These are phyloP conservation scores for Cyberlindnera mycetangii DNA, from an alignment of 805 yeast genomes.

Conservation along the genomic window DNA sequence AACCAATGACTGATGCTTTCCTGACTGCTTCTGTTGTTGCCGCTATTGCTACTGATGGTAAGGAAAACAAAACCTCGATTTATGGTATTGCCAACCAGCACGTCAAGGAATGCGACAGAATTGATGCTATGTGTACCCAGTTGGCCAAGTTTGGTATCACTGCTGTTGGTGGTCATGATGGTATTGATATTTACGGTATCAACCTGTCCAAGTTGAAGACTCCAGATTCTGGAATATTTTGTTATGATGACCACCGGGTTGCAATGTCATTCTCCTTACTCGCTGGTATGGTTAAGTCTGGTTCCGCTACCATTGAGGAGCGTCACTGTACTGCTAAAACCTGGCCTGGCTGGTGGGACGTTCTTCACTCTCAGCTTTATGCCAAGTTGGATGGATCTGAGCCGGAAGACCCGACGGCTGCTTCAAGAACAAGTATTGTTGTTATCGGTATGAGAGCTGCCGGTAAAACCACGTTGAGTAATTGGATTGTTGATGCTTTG, in stretches of 20 bases:
- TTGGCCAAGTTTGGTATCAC: slow-evolving; percentile 86
- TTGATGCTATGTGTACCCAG: slow-evolving; percentile 89
- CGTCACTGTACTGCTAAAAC: slow-evolving; percentile 94
- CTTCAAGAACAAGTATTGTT: slow-evolving; percentile 53
- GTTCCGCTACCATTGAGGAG: slow-evolving; percentile 72
- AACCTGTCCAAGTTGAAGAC: slow-evolving; percentile 45
- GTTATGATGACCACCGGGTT: slow-evolving; percentile 96
- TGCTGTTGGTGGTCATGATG: slow-evolving; percentile 86
- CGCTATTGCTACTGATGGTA: slow-evolving; percentile 68
- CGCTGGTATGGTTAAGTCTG: slow-evolving; percentile 59
- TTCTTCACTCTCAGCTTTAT: slow-evolving; percentile 65
- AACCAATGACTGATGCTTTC: slow-evolving; percentile 99
- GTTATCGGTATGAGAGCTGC: slow-evolving; percentile 98
- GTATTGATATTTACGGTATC: slow-evolving; percentile 82
- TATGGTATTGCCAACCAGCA: slow-evolving; percentile 97
- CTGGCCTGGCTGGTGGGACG: slow-evolving; percentile 99
- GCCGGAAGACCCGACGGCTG: slow-evolving; percentile 30
- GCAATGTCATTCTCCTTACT: slow-evolving; percentile 95
- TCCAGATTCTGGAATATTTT: slow-evolving; percentile 62
- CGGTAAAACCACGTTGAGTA: slow-evolving; percentile 85
- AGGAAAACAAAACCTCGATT: slow-evolving; percentile 60
- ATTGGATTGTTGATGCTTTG: slow-evolving; percentile 68
- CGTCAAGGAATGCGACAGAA: slow-evolving; percentile 96
- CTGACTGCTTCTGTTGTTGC: slow-evolving; percentile 96
- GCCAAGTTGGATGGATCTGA: slow-evolving; percentile 73